Percentiles rank a stretch among this genome's conserved stretches.
Evolutionary conservation across 2,329 filamentous ascomycete species (phyloP).

Genomic region (Phoma herbarum): DNA sequence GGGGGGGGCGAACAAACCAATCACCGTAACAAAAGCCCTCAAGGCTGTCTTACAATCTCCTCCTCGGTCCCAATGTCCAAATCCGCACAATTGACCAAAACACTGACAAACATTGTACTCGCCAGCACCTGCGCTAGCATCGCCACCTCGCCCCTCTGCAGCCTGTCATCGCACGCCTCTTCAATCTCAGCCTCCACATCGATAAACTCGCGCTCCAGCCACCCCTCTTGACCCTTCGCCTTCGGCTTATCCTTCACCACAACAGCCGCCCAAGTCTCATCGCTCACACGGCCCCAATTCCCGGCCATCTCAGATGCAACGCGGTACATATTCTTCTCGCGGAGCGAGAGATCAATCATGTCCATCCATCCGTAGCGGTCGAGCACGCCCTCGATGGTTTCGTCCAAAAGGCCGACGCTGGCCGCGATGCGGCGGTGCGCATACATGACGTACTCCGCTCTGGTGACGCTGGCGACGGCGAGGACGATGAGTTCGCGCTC

Average conservation of each 20-base stretch:
- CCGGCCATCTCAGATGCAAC: conserved; percentile 13
- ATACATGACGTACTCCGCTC: conserved; percentile 1
- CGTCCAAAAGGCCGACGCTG: not conserved
- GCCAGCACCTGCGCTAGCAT: conserved; percentile 15
- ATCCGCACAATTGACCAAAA: conserved; percentile 16
- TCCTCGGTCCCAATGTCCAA: not conserved
- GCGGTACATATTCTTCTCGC: conserved; percentile 5
- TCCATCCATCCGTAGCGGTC: not conserved
- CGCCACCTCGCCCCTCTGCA: conserved; percentile 10
- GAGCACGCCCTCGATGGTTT: not conserved
- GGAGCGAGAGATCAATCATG: not conserved
- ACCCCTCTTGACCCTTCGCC: conserved; percentile 1
- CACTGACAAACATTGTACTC: conserved; percentile 12
- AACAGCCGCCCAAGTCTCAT: conserved; percentile 7
- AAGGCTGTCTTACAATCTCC: conserved; percentile 6
- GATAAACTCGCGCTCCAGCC: conserved; percentile 9
- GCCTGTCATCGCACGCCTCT: not conserved
- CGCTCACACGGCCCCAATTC: conserved; percentile 6
- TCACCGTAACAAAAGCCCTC: not conserved
- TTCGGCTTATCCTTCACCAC: conserved; percentile 1
- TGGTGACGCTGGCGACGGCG: conserved; percentile 1
- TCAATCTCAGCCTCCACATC: not conserved
- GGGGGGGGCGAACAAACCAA: too few species aligned
- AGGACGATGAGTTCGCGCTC: conserved; percentile 9
- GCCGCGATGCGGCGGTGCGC: conserved; percentile 2